Evolutionary conservation across 441 rosid species (phyloP).

Genomic region (Breynia disticha): DNA sequence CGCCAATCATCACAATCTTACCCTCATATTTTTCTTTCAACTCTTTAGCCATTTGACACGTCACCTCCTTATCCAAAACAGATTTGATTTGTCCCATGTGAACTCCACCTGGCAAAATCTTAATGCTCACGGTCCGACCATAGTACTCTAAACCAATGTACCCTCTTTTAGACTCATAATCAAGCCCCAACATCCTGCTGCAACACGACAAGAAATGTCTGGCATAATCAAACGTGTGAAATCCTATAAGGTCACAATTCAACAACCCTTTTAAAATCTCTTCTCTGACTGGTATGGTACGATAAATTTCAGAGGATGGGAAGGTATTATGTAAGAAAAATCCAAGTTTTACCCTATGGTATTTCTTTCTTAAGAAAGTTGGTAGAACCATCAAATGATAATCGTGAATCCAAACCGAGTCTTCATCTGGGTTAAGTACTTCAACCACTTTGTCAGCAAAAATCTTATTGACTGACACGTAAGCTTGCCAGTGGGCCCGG

Average conservation of each 20-base stretch:
- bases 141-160: conserved; percentile 70
- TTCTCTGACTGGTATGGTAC: conserved; percentile 61
- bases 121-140: conserved; percentile 65
- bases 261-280: conserved; percentile 58
- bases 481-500: conserved; percentile 52
- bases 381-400: conserved; percentile 76
- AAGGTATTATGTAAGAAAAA: conserved; percentile 64
- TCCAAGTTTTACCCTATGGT: conserved; percentile 47
- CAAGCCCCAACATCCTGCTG: conserved; percentile 68
- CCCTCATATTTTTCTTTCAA: conserved; percentile 46
- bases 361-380: conserved; percentile 47
- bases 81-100: conserved; percentile 64
- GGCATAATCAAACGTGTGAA: conserved; percentile 81
- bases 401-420: conserved; percentile 75
- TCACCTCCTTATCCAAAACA: conserved; percentile 28
- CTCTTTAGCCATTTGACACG: conserved; percentile 35
- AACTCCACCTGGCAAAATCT: conserved; percentile 70
- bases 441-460: conserved; percentile 58
- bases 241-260: conserved; percentile 76
- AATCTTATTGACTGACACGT: conserved; percentile 44
- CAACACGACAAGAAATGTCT: conserved; percentile 81
- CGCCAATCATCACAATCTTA: conserved; percentile 55
- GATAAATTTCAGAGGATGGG: conserved; percentile 67
- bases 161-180: conserved; percentile 72
- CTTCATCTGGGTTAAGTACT: conserved; percentile 55